phyloP scores from a whole-genome alignment of 139 green algal genomes.

The Tetraselmis striata region DNA sequence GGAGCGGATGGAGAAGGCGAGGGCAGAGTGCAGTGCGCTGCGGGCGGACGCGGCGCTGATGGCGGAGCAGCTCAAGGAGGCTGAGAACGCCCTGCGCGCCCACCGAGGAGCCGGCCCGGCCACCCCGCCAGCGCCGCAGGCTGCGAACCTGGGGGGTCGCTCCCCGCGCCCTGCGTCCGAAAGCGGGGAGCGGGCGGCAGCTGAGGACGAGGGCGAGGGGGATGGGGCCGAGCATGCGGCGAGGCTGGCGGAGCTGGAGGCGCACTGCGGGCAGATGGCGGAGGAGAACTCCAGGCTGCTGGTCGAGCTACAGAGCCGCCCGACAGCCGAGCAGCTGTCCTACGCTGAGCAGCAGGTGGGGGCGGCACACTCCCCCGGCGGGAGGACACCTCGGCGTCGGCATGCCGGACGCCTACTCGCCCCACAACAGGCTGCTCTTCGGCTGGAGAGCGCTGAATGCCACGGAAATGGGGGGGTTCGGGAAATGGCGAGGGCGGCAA shows the following conservation, averaged over 20 bases:
- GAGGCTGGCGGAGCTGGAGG: slow-evolving; percentile 41
- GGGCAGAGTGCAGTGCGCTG: slow-evolving; percentile 28
- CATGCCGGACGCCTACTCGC: no score
- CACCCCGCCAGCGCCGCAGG: neutral
- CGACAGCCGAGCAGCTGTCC: slow-evolving; percentile 23
- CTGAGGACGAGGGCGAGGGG: slow-evolving; percentile 17
- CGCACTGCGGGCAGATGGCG: slow-evolving; percentile 17
- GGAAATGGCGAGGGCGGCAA: no score
- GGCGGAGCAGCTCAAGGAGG: slow-evolving; percentile 45
- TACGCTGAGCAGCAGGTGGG: slow-evolving; percentile 17
- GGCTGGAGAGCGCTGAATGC: no score
- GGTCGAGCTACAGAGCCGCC: slow-evolving; percentile 28
- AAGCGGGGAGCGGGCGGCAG: neutral
- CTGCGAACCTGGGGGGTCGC: neutral
- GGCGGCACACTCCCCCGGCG: no score
- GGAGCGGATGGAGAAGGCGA: slow-evolving; percentile 31
- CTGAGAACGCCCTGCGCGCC: slow-evolving; percentile 46
- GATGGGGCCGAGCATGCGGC: slow-evolving; percentile 29
- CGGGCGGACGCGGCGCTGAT: slow-evolving; percentile 42
- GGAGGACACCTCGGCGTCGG: no score
- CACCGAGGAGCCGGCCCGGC: slow-evolving; percentile 16
- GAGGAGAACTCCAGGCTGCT: slow-evolving; percentile 46
- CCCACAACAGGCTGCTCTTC: no score
- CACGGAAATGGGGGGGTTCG: no score
- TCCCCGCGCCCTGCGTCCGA: slow-evolving; percentile 1